phyloP scores from a whole-genome alignment of 306 rosid species.

The Mucuna pruriens region DNA sequence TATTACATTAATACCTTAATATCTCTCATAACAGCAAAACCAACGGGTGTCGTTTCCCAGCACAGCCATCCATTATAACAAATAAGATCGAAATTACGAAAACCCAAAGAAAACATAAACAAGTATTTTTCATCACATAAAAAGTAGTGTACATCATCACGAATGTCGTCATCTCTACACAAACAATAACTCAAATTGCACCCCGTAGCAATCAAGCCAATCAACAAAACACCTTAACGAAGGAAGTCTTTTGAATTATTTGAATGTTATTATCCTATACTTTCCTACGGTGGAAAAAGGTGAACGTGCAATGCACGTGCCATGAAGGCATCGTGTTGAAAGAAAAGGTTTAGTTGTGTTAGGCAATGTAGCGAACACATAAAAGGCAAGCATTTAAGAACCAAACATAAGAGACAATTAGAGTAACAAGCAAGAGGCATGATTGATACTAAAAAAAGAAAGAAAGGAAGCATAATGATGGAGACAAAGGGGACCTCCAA shows the following conservation, averaged over 20 bases:
- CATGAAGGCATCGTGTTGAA: background rate
- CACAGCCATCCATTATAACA: background rate
- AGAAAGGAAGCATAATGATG: background rate
- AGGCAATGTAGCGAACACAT: constrained; percentile 58
- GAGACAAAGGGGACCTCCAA: constrained; percentile 63
- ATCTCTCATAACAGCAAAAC: background rate
- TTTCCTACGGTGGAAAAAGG: background rate
- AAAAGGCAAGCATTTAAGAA: background rate
- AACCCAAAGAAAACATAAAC: background rate
- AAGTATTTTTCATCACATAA: background rate
- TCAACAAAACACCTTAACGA: background rate
- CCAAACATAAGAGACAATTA: too few relatives aligned
- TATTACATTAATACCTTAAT: background rate
- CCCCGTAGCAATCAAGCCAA: background rate
- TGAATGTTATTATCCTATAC: background rate
- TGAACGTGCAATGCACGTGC: background rate
- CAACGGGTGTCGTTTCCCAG: background rate
- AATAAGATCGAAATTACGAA: background rate
- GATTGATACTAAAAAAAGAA: background rate
- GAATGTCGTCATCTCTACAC: background rate
- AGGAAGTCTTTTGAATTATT: background rate
- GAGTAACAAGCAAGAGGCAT: background rate
- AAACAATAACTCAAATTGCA: background rate
- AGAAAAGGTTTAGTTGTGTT: background rate
- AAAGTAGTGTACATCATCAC: background rate